Base-by-base conservation (phyloP, 2,329 filamentous ascomycete genomes). In the Ophiocordyceps polyrhachis-furcata region DNA sequence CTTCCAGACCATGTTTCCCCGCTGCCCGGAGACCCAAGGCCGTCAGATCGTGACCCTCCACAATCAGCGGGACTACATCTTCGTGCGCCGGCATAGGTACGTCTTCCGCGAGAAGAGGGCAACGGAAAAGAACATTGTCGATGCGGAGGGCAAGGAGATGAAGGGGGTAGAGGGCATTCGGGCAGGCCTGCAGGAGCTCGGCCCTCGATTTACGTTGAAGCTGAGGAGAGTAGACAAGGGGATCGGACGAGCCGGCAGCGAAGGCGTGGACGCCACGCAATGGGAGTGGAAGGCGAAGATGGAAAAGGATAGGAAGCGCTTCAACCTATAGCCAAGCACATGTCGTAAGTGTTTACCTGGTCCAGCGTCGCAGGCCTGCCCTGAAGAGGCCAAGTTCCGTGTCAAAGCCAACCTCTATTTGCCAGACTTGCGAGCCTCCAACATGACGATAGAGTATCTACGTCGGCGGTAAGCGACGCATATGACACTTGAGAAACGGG, bases 261-360 rank as follows among this genome's bases (percentile, higher is more conserved):
- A 78, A 49, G 74, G 84, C 69, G 68, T 77, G 61, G 67, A 81
- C 61, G 85, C 86, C 35, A 75, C 86, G 52, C 84, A 93, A 58
- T 96, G 91, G 89, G 77, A 95, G 60, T 98, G 91, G 91, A 93
- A 93, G 66, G 82, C 83, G 12, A 79, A 79, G 58, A 93, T 91
- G 81, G 91, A 98, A 67, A 95, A 95, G 69, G 71, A 83, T 57
- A 73, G 91, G 56, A 96, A 89, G 52, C 80, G 85, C 59, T 98
- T 96, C 67, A 91, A 93, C 63, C 69, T 98, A 58, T 96, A 71
- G 31, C 17, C 21, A 37, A n/a, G 14, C 35, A 37, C 13, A 29
- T 21, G 29, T 23, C 9, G 3, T 14, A 7, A 14, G 13, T 31
- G 8, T 15, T 20, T 35, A 32, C 35, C 17, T 38, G 17, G n/a